Base-by-base conservation (phyloP, 345 rosid genomes). In the Brassica rapa region DNA sequence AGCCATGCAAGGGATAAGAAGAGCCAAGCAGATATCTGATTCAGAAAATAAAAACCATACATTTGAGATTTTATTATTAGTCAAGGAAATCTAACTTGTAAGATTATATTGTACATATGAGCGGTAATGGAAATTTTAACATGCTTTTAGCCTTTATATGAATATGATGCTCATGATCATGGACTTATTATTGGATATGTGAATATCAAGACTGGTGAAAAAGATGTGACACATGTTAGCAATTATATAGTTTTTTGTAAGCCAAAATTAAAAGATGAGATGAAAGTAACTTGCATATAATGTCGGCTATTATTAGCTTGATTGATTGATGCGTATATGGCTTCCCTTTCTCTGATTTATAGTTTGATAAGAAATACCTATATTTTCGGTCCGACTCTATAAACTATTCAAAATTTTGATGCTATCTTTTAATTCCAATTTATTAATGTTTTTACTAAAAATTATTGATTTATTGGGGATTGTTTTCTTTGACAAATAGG, bases 241-340 rank as follows among this genome's bases (percentile, higher is more conserved):
- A 63, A 57, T 59, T 67, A 67, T 59, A 59, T 56, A 39, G 9
- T 57, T 63, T 56, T 57, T 68, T 30, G 41, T 39, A 10, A 37
- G 51, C 49, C 61, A 43, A 43, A 12, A 76, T 68, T 29, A 74
- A 55, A 55, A 19, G 70, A 46, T 12, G 29, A 61, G 63, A 69
- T 8, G 53, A 68, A 60, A 43, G 68, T 68, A 21, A 76, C 39
- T 43, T 68, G 23, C 56, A 51, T 27, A 69, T 69, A 23, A 35
- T 76, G 80, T 69, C 80, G 69, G 80, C 80, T 68, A 68, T 68
- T 32, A 76, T 68, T 76, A 61, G 62, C 32, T 61, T 9, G 29
- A 23, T n/a, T 35, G 35, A 46, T 60, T 35, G 51, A 61, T 60
- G 25, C 11, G 35, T 12, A 60, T 29, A 60, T 68, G 60, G 46